Evolutionary conservation across 169 alveolate species (phyloP).

Genomic region (Amoebophrya sp.): DNA sequence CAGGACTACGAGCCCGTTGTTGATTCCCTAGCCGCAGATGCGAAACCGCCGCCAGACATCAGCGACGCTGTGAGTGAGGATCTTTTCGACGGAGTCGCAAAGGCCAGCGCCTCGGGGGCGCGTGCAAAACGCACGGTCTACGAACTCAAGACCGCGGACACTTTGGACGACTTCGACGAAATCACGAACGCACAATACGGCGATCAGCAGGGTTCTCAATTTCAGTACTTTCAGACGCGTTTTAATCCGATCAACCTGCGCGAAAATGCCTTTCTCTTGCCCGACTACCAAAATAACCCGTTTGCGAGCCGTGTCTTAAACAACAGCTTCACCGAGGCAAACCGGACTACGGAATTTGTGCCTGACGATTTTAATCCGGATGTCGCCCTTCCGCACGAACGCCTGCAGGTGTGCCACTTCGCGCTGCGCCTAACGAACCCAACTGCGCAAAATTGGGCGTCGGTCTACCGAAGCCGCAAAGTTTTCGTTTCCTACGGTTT

Average conservation of each 20-base stretch:
- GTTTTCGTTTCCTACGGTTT: slow-evolving; percentile 33
- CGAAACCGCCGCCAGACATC: no score
- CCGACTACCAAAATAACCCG: slow-evolving; percentile 13
- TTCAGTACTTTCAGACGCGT: neutral
- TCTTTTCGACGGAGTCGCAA: no score
- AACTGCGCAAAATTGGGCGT: neutral
- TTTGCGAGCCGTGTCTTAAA: neutral
- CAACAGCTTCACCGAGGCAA: slow-evolving; percentile 19
- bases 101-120: neutral
- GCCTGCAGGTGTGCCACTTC: slow-evolving; percentile 12
- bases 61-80: no score
- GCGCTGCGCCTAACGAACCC: slow-evolving; percentile 2
- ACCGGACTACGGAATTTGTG: neutral
- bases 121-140: no score
- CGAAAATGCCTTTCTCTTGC: neutral
- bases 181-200: neutral
- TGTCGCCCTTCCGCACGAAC: neutral
- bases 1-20: neutral
- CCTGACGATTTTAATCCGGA: neutral
- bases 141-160: no score
- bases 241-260: neutral
- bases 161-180: slow-evolving; percentile 20
- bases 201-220: neutral
- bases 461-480: neutral
- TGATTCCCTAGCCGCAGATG: neutral